Conservation (phyloP, 805 yeast species). For the Kazachstania psychrophila region DNA sequence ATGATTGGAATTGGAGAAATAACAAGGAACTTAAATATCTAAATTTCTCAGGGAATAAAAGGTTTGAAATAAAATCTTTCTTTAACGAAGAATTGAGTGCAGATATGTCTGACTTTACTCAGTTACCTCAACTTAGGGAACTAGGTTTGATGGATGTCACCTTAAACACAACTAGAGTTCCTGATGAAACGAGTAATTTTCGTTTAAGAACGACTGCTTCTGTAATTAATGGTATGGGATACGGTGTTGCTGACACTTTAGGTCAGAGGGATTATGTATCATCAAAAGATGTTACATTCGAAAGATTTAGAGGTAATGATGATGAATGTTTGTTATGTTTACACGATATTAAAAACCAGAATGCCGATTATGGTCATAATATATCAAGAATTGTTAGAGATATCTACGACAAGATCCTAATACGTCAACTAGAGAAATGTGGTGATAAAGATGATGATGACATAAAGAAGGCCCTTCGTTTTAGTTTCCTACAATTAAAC, state of each 20-base stretch:
- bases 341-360: slow-evolving; percentile 69
- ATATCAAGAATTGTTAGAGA: slow-evolving; percentile 67
- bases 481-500: slow-evolving; percentile 71
- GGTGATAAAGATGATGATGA: slow-evolving; percentile 33
- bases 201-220: slow-evolving; percentile 90
- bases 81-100: slow-evolving; percentile 41
- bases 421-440: slow-evolving; percentile 32
- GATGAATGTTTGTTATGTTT: slow-evolving; percentile 74
- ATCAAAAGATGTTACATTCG: slow-evolving; percentile 76
- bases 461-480: slow-evolving; percentile 67
- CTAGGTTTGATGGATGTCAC: slow-evolving; percentile 94
- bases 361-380: slow-evolving; percentile 45
- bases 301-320: slow-evolving; percentile 76
- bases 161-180: slow-evolving; percentile 75
- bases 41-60: slow-evolving; percentile 85
- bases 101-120: slow-evolving; percentile 50
- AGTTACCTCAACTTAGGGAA: slow-evolving; percentile 57
- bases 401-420: slow-evolving; percentile 59
- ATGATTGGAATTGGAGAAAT: slow-evolving; percentile 96
- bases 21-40: slow-evolving; percentile 67
- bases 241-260: slow-evolving; percentile 86
- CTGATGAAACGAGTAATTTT: slow-evolving; percentile 74
- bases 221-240: slow-evolving; percentile 60
- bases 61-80: slow-evolving; percentile 76
- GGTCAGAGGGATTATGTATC: slow-evolving; percentile 60